Conservation (phyloP, 345 rosid species). For the Eucalyptus pauciflora region DNA sequence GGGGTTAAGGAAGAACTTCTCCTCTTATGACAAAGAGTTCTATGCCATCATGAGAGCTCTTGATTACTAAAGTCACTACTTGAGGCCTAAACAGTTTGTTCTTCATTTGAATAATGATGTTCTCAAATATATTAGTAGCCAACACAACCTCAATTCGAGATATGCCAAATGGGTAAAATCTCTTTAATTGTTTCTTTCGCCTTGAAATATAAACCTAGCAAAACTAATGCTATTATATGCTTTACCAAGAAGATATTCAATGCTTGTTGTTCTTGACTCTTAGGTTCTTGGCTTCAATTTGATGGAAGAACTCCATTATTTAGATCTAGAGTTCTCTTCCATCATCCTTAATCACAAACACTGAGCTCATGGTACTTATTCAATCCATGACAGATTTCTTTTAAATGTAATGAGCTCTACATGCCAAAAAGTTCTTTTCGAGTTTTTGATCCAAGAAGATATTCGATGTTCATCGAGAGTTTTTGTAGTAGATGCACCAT, state of each 20-base stretch:
- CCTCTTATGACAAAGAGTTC: neutral
- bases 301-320: neutral
- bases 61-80: neutral
- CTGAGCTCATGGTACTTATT: neutral
- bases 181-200: neutral
- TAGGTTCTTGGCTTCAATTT: neutral
- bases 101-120: neutral
- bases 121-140: neutral
- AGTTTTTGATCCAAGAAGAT: too few relatives aligned
- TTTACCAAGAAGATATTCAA: neutral
- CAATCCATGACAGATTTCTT: neutral
- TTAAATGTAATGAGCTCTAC: neutral
- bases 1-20: neutral
- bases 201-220: neutral
- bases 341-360: neutral
- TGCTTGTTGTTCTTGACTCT: neutral
- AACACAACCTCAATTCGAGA: neutral
- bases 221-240: neutral
- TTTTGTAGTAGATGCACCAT: too few relatives aligned
- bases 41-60: neutral
- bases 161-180: neutral
- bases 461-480: fast-evolving
- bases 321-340: neutral
- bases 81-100: neutral
- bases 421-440: neutral